phyloP scores from a whole-genome alignment of 192 early-diverging fungal genomes.

The Backusella psychrophila region DNA sequence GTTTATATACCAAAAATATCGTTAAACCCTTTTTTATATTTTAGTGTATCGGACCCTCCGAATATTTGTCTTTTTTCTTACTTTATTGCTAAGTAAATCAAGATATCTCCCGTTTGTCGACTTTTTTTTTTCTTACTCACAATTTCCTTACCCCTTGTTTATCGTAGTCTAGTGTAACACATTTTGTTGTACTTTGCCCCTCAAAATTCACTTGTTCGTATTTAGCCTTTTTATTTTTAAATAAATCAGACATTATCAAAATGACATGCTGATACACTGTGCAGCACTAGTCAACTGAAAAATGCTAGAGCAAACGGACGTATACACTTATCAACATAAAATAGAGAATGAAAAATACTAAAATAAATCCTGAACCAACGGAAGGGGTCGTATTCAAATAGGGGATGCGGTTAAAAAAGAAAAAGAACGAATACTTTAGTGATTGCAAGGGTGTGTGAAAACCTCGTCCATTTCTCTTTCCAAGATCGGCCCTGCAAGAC shows the following conservation, averaged over 20 bases:
- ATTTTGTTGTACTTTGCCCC: background rate
- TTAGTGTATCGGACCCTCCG: slow-evolving; percentile 4
- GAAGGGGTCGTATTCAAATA: background rate
- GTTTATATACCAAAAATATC: background rate
- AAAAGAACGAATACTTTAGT: background rate
- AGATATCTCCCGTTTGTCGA: background rate
- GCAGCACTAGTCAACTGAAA: background rate
- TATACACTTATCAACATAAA: background rate
- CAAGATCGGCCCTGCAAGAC: background rate
- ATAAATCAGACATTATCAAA: background rate
- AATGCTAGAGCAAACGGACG: background rate
- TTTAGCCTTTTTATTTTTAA: background rate
- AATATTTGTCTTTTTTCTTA: background rate
- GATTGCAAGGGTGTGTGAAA: slow-evolving; percentile 3
- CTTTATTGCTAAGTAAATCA: background rate
- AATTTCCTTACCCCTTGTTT: background rate
- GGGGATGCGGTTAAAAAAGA: background rate
- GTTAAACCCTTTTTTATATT: slow-evolving; percentile 4
- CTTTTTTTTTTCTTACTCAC: background rate
- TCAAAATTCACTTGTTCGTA: slow-evolving; percentile 2
- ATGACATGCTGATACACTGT: background rate
- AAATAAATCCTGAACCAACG: background rate
- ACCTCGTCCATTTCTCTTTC: background rate
- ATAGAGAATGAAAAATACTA: background rate
- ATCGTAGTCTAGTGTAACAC: background rate